Conservation (phyloP, 129 eudicot genomes). For the Flaveria robusta region DNA sequence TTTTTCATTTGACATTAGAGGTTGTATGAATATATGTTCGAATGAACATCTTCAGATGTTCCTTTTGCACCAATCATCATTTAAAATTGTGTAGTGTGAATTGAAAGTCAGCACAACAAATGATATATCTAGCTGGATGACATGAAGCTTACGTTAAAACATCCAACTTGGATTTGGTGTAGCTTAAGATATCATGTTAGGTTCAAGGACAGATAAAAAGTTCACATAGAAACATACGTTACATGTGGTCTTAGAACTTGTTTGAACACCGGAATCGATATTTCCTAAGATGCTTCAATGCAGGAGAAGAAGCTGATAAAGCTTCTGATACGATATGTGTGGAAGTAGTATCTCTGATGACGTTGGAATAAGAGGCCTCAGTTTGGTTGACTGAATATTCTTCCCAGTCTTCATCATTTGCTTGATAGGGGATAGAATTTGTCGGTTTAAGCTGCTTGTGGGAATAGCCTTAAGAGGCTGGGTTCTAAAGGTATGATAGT, state of each 20-base stretch:
- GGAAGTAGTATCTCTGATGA: not conserved
- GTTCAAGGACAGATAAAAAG: not conserved
- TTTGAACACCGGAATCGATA: not conserved
- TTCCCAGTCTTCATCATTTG: not conserved
- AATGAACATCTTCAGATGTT: not conserved
- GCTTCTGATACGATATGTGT: not conserved
- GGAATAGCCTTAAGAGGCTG: not conserved
- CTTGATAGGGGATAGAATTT: not conserved
- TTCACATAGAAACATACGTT: not conserved
- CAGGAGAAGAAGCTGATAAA: not conserved
- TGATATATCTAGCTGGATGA: slow-evolving; percentile 1
- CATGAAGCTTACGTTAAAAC: slow-evolving; percentile 12
- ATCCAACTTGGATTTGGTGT: not conserved
- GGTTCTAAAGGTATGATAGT: not conserved
- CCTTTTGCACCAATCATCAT: not conserved
- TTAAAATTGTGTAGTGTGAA: not conserved
- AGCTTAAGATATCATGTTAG: not conserved
- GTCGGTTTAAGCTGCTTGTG: not conserved
- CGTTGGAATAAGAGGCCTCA: not conserved
- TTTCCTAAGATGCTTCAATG: not conserved
- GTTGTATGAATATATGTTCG: not conserved
- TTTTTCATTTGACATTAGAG: not conserved
- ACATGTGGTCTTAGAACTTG: not conserved
- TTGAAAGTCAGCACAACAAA: not conserved
- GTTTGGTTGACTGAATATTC: not conserved